These are phyloP conservation scores for Suillus subaureus DNA, from an alignment of 768 basidiomycete species.

Conservation along the genomic window DNA sequence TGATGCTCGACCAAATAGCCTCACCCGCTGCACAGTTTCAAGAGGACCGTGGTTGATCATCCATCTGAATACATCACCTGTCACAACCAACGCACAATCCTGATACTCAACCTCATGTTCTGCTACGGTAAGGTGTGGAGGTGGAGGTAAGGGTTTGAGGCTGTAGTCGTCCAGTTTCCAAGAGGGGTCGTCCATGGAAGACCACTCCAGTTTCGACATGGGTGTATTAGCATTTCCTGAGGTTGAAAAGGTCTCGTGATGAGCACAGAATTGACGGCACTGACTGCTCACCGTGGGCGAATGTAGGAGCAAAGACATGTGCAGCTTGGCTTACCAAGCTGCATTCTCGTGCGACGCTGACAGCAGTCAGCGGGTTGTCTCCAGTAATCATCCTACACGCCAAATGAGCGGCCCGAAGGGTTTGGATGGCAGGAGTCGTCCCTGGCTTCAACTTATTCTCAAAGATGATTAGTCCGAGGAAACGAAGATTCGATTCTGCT, in stretches of 20 bases:
- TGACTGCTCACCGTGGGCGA: slow-evolving; percentile 60
- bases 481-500: slow-evolving; percentile 87
- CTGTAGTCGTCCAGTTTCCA: slow-evolving; percentile 90
- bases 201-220: slow-evolving; percentile 80
- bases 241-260: slow-evolving; percentile 8
- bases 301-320: slow-evolving; percentile 84
- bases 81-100: slow-evolving; percentile 90
- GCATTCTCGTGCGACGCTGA: slow-evolving; percentile 96
- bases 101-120: slow-evolving; percentile 72
- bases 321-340: slow-evolving; percentile 84
- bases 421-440: slow-evolving; percentile 87
- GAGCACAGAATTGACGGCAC: background rate
- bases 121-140: slow-evolving; percentile 71
- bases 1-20: slow-evolving; percentile 25
- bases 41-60: slow-evolving; percentile 94
- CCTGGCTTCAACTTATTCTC: slow-evolving; percentile 97
- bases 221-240: slow-evolving; percentile 57
- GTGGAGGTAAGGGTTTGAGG: slow-evolving; percentile 76
- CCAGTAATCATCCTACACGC: slow-evolving; percentile 98
- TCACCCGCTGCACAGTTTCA: slow-evolving; percentile 90
- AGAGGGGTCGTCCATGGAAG: slow-evolving; percentile 82
- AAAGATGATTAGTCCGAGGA: slow-evolving; percentile 95
- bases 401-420: slow-evolving; percentile 85
- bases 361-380: slow-evolving; percentile 94
- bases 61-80: slow-evolving; percentile 97